Evolutionary conservation across 1,139 yeast genomes (phyloP), one percentile per base, ranked within the genome.

Genomic region (Kodamaea sp.): DNA sequence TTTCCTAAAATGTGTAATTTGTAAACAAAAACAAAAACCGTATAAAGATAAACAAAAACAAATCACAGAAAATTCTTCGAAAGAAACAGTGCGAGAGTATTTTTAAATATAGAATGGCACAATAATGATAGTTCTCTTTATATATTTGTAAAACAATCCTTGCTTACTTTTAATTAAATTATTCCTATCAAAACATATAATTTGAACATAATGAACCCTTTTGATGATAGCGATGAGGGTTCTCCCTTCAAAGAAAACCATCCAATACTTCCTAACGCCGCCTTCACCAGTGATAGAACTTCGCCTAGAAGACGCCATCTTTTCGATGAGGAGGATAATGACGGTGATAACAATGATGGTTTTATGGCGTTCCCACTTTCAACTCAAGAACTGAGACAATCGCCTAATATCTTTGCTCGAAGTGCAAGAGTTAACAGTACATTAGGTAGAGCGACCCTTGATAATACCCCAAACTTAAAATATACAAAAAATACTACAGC

Each of bases 371-470:
- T 61, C 45, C 70, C 65, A 26, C 49, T 43, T 29, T 58, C 65
- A n/a, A 45, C 49, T 8, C 55, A 54, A 32, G 52, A 50, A 26
- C 58, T 50, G 37, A 59, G 70, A 45, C 73, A 65, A 37, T 70
- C 76, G 5, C 77, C 77, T 1, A 69, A 68, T 43, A 71, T 71
- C 15, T 72, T 70, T 42, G 49, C 75, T 29, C 52, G 75, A 51
- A 53, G 83, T 71, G 53, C 88, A 73, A 46, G 82, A 58, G 31
- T 82, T 73, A 46, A 79, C 67, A 56, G 85, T 53, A 50, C 41
- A 6, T 12, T 45, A 7, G 39, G 43, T 4, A 37, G 44, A 29
- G 39, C 40, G 22, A 52, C 45, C 2, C 44, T 60, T 28, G 55
- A 52, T 15, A 52, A 49, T 25, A 55, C 67, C 6, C 68, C 68